Evolutionary conservation across 306 rosid species (phyloP), one percentile per base, ranked within the genome.

Genomic region (Lupinus albus): DNA sequence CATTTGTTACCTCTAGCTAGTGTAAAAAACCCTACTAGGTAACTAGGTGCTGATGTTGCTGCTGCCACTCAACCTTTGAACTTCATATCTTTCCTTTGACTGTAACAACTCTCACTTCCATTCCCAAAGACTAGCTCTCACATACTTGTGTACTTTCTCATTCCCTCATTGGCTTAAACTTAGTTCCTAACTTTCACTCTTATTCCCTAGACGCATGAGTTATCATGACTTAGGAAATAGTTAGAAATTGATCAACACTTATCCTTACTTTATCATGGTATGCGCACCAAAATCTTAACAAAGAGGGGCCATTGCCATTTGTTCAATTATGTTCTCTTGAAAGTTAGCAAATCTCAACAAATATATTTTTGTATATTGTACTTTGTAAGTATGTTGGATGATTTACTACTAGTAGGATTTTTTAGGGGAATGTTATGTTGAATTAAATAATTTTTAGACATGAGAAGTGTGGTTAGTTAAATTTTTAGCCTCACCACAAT

Each of bases 51-150:
- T n/a, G n/a, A n/a, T n/a, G n/a, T n/a, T n/a, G n/a, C n/a, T n/a
- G n/a, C n/a, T n/a, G n/a, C n/a, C n/a, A n/a, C n/a, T n/a, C n/a
- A n/a, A n/a, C n/a, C n/a, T n/a, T n/a, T n/a, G n/a, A n/a, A n/a
- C 73, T 70, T 63, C 79, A 73, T 79, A 71, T 44, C 39, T 44
- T 49, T 12, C 11, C 11, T 53, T 58, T 61, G 82, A 52, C 7
- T 79, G 85, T 73, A 78, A 80, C 85, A 86, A 82, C 45, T 68
- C 59, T 45, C 66, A 76, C 84, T 84, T 83, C 98, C 86, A 84
- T 89, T 93, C 94, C 97, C 96, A 77, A 89, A 79, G 92, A 91
- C 83, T 87, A 86, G 85, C 71, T 84, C 77, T 80, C 75, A 64
- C 91, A 88, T 80, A 84, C 89, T 1, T 6, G 61, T 68, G 1